Conservation (phyloP, 2,329 filamentous ascomycete species). For the Stagonosporopsis vannaccii region DNA sequence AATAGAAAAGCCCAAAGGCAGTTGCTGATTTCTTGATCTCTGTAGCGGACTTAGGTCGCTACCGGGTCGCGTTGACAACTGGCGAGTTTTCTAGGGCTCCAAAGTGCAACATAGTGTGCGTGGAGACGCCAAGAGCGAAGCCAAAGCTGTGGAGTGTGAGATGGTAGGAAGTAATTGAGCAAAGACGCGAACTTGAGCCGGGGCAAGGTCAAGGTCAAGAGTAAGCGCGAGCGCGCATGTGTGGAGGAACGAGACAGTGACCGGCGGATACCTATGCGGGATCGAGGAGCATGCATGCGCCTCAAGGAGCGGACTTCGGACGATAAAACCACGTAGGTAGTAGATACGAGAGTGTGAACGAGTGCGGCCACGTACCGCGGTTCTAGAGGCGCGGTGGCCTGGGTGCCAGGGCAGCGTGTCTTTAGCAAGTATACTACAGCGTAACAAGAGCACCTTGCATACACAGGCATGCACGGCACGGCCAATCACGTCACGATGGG, state of each 20-base stretch:
- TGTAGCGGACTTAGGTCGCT: too few species aligned
- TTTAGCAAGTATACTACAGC: neutral
- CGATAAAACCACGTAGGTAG: too few species aligned
- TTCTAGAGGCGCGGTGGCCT: neutral
- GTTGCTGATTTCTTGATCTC: too few species aligned
- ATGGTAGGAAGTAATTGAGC: neutral
- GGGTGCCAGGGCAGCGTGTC: neutral
- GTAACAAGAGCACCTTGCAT: neutral
- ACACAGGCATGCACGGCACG: slow-evolving; percentile 6
- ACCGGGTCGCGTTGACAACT: too few species aligned
- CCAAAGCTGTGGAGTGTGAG: neutral
- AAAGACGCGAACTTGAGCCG: too few species aligned
- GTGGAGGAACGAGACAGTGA: neutral
- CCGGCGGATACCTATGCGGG: neutral
- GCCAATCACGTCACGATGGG: neutral
- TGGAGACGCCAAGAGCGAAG: too few species aligned
- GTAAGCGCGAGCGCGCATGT: too few species aligned
- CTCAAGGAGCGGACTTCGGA: neutral
- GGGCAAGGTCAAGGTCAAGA: neutral
- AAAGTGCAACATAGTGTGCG: too few species aligned
- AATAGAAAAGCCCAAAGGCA: too few species aligned
- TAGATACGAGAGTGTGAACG: too few species aligned
- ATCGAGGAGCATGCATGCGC: neutral
- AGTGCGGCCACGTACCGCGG: neutral
- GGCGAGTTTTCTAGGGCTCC: too few species aligned